Evolutionary conservation across 2,329 filamentous ascomycete genomes (phyloP).

Genomic region (Pseudogymnoascus sp.): DNA sequence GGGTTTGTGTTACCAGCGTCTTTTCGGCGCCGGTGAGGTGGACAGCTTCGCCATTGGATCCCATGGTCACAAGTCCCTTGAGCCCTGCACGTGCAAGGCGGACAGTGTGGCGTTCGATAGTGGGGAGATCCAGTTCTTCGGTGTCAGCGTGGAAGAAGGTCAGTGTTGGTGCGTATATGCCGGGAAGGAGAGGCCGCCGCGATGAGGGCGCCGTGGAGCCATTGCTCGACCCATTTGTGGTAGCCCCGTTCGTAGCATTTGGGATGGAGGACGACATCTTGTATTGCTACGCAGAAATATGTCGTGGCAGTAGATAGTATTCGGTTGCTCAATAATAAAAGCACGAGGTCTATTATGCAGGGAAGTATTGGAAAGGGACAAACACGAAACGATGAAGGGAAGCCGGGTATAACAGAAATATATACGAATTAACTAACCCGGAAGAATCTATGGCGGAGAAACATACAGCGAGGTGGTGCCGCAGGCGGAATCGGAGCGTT

Average conservation of each 20-base stretch:
- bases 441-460: not conserved
- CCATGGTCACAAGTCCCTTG: constrained; percentile 76
- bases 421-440: not conserved
- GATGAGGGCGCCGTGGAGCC: constrained; percentile 29
- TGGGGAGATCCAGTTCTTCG: constrained; percentile 74
- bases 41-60: constrained; percentile 83
- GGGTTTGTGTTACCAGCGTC: constrained; percentile 64
- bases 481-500: not conserved
- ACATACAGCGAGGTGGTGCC: constrained; percentile 4
- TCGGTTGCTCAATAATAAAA: not conserved
- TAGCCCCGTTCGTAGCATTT: not conserved
- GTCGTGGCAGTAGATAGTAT: not conserved
- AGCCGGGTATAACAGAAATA: not conserved
- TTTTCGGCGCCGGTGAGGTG: constrained; percentile 77
- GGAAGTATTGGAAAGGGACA: not conserved
- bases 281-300: not conserved
- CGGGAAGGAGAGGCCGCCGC: constrained; percentile 59
- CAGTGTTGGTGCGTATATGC: constrained; percentile 84
- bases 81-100: constrained; percentile 71
- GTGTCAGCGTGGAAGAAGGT: constrained; percentile 81
- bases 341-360: not conserved
- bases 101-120: constrained; percentile 72
- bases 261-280: not conserved
- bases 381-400: not conserved
- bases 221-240: constrained; percentile 19